A percentile compares a stretch with the other conserved stretches of the same genome.
Conservation (phyloP, 176 grass and related monocot species). For the Oryza glumipatula region DNA sequence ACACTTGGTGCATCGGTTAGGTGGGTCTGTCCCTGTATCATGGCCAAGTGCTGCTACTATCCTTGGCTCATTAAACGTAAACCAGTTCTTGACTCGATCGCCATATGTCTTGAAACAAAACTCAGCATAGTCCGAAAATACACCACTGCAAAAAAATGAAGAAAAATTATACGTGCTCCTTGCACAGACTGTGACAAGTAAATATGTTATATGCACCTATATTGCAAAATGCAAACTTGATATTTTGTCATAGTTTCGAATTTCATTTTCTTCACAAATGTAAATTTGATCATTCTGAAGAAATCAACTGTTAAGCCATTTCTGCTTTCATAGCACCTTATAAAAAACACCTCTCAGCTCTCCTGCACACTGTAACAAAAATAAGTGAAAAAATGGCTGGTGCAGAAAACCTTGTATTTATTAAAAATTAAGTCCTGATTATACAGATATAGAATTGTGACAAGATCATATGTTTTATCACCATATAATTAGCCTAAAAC, state of each 20-base stretch:
- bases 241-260: background rate
- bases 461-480: background rate
- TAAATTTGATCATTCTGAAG: background rate
- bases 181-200: conserved; percentile 10
- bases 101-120: conserved; percentile 83
- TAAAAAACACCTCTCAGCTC: background rate
- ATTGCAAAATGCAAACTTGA: background rate
- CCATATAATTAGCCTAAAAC: conserved; percentile 1
- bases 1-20: conserved; percentile 52
- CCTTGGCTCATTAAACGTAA: conserved; percentile 82
- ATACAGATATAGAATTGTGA: background rate
- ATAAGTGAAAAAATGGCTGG: background rate
- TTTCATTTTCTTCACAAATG: background rate
- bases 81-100: conserved; percentile 80
- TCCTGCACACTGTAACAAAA: background rate
- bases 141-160: conserved; percentile 44
- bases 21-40: conserved; percentile 47
- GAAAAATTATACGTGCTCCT: background rate
- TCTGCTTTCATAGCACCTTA: background rate
- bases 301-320: background rate
- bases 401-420: conserved; percentile 20
- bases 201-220: background rate
- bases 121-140: conserved; percentile 70
- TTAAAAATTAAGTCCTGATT: background rate
- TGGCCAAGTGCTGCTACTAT: conserved; percentile 66